Conservation (phyloP, 2,329 filamentous ascomycete genomes). For the Venturia pyrina region DNA sequence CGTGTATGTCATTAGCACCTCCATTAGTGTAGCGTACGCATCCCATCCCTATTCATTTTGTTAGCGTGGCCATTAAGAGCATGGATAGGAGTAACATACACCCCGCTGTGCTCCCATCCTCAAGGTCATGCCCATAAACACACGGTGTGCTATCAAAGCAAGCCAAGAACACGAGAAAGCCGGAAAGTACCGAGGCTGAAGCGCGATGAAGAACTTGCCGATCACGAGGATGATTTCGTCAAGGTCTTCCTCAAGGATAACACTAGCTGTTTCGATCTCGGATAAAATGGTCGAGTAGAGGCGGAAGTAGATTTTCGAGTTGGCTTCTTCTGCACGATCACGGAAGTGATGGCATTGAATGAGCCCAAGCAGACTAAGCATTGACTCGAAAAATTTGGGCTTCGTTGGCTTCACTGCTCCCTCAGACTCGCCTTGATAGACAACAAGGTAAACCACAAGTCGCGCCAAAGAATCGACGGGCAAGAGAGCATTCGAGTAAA, state of each 20-base stretch:
- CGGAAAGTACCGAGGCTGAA: conserved; percentile 69
- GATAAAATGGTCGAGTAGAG: conserved; percentile 77
- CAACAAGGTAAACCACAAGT: conserved; percentile 66
- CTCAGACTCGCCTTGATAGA: conserved; percentile 55
- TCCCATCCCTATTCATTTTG: conserved; percentile 39
- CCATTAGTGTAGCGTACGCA: conserved; percentile 57
- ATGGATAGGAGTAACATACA: not conserved
- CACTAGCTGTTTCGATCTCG: conserved; percentile 56
- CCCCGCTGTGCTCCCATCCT: conserved; percentile 43
- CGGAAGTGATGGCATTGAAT: conserved; percentile 79
- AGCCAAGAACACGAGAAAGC: conserved; percentile 83
- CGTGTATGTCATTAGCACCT: conserved; percentile 32
- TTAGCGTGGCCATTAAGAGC: not conserved
- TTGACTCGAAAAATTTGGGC: conserved; percentile 60
- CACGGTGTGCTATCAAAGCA: conserved; percentile 69
- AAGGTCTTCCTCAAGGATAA: conserved; percentile 41
- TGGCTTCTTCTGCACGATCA: conserved; percentile 70
- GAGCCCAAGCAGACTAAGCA: conserved; percentile 67
- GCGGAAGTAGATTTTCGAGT: conserved; percentile 83
- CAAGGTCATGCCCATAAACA: conserved; percentile 72
- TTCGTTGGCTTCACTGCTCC: conserved; percentile 53
- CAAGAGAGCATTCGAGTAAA: conserved; percentile 49
- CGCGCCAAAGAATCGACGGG: conserved; percentile 74
- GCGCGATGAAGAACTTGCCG: conserved; percentile 57
- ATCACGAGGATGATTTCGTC: conserved; percentile 63